Evolutionary conservation across 2,329 filamentous ascomycete genomes (phyloP).

Genomic region (Colletotrichum abscissum): DNA sequence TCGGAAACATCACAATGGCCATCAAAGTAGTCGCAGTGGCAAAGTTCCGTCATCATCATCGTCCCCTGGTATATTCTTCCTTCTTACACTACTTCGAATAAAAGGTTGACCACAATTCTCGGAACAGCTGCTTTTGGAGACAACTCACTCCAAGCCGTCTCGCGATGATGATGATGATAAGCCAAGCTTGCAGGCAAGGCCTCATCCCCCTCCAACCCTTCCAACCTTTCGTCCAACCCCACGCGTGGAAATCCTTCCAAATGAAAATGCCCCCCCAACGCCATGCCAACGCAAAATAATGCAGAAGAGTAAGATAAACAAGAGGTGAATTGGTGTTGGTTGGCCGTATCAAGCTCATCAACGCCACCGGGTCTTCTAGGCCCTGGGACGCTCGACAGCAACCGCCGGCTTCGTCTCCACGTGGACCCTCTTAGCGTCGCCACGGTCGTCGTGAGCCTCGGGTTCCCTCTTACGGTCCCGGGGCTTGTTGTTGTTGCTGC

Average conservation of each 20-base stretch:
- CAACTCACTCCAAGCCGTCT: neutral
- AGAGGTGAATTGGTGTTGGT: neutral
- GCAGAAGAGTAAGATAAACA: conserved; percentile 16
- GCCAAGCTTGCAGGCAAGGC: neutral
- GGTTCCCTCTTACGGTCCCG: conserved; percentile 54
- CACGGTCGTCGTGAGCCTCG: conserved; percentile 44
- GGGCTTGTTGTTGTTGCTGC: conserved; percentile 24
- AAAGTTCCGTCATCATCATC: neutral
- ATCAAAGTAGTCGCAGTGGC: neutral
- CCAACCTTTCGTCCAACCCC: conserved; percentile 11
- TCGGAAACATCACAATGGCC: no score
- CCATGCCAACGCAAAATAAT: conserved; percentile 33
- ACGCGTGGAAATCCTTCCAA: neutral
- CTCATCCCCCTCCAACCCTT: neutral
- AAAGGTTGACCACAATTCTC: no score
- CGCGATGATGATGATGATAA: neutral
- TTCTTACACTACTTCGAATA: neutral
- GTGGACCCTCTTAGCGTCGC: conserved; percentile 45
- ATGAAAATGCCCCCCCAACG: conserved; percentile 22
- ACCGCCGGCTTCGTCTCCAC: conserved; percentile 28
- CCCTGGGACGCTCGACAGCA: conserved; percentile 24
- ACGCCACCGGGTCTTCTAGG: conserved; percentile 2
- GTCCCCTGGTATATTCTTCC: conserved; percentile 13
- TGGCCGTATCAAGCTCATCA: neutral
- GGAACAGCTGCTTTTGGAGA: no score